Conservation (phyloP, 306 rosid genomes). For the Herpetospermum pedunculosum region DNA sequence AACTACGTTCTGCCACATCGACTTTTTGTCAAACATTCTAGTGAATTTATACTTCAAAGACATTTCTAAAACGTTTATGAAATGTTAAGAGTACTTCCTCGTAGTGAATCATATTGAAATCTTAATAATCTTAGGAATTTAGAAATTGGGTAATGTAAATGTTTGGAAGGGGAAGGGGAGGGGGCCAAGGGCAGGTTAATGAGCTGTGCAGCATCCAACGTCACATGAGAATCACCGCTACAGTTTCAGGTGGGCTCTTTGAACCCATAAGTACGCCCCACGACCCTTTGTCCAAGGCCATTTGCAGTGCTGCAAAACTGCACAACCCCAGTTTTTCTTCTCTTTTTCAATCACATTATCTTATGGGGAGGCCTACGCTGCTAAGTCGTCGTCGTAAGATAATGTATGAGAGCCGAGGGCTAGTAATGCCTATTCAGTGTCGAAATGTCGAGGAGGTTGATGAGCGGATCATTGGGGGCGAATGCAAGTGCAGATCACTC, state of each 20-base stretch:
- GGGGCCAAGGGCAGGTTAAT: background rate
- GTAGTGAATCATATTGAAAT: no score
- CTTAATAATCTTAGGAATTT: no score
- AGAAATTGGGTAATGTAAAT: no score
- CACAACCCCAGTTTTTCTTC: background rate
- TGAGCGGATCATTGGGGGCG: background rate
- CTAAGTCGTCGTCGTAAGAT: no score
- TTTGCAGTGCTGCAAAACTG: background rate
- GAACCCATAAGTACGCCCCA: background rate
- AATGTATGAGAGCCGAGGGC: no score
- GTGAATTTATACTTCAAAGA: no score
- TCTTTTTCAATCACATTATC: no score
- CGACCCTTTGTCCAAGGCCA: background rate
- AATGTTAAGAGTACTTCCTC: no score
- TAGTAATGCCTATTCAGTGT: background rate
- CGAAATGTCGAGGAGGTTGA: background rate
- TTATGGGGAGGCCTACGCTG: no score
- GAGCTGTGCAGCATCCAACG: background rate
- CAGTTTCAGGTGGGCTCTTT: constrained; percentile 1
- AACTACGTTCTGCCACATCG: no score
- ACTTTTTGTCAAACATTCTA: no score
- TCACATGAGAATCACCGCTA: background rate
- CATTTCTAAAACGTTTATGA: no score
- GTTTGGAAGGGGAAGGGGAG: background rate
- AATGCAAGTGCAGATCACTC: background rate